Evolutionary conservation across 306 rosid genomes (phyloP), one percentile per base, ranked within the genome.

Genomic region (Sicyos edulis): DNA sequence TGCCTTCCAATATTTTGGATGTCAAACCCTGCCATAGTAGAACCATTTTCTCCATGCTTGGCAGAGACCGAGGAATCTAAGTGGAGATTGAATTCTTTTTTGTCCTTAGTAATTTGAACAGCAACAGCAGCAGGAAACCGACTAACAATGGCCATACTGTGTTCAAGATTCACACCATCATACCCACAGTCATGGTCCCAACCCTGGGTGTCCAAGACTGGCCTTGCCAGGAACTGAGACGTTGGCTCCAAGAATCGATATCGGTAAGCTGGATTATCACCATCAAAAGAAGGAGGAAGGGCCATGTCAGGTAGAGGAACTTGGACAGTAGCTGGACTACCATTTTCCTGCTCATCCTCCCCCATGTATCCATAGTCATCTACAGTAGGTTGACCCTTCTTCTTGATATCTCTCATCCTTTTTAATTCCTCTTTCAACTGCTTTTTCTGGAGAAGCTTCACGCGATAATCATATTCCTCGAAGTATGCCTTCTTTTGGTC

Each of bases 171-270:
- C 71, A 95, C 97, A 64, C 99, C 97, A 49, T 95, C 99, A 22
- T 95, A 95, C 63, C 99, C 99, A 74, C 92, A 95, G 75, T 95
- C 99, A 70, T 95, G 99, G 86, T 95, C 99, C 99, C 99, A 95
- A 51, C 99, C 92, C 71, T 95, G 97, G 47, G 87, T 78, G 79
- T 91, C 99, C 73, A 95, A 79, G 63, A 95, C 99, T 10, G 99
- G 97, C 88, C 99, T 85, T 4, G 99, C 92, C 80, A 86, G 72
- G 70, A 91, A 85, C 84, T 91, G 99, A 57, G 99, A 95, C 57
- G 91, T 89, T 8, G 99, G 97, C 83, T 95, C 99, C 83, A 95
- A 78, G 84, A 91, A 91, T 26, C 99, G 97, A 86, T 88, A 95
- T 80, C 97, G 83, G 58, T 87, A 85, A 76, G 95, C 97, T 57